phyloP scores from a whole-genome alignment of 2,329 filamentous ascomycete genomes.

The Alternaria metachromatica region DNA sequence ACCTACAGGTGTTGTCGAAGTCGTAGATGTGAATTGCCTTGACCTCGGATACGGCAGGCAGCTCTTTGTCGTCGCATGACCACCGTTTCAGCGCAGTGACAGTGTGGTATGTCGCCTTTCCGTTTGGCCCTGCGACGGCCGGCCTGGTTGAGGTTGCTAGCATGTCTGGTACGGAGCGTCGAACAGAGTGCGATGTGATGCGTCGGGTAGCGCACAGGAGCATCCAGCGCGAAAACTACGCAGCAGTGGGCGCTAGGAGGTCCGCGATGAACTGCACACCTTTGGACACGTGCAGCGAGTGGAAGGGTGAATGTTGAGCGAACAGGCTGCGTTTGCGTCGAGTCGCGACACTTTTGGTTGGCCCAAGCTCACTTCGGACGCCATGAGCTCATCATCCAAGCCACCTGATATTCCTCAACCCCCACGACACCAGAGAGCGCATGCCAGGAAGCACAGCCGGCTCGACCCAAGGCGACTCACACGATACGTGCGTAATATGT shows the following conservation, averaged over 20 bases:
- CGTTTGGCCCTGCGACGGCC: conserved; percentile 35
- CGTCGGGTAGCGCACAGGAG: conserved; percentile 31
- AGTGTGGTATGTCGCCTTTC: conserved; percentile 56
- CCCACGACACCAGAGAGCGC: conserved; percentile 20
- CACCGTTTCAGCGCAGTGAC: conserved; percentile 80
- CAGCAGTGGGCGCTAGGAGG: not conserved
- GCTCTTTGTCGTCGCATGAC: conserved; percentile 76
- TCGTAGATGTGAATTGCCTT: conserved; percentile 91
- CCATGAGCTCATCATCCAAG: conserved; percentile 20
- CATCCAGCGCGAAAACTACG: conserved; percentile 24
- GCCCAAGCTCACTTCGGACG: conserved; percentile 24
- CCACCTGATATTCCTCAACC: not conserved
- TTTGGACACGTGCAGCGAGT: conserved; percentile 7
- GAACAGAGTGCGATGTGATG: conserved; percentile 16
- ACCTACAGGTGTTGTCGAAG: conserved; percentile 91
- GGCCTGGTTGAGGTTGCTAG: conserved; percentile 41
- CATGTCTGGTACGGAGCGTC: conserved; percentile 40
- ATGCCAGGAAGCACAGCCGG: conserved; percentile 32
- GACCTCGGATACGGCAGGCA: conserved; percentile 75
- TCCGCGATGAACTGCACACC: not conserved
- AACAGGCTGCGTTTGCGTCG: not conserved
- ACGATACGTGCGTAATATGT: conserved; percentile 78
- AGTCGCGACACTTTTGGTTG: conserved; percentile 25
- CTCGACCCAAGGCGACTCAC: conserved; percentile 21
- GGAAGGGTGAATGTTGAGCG: conserved; percentile 5